A percentile compares a stretch with the other conserved stretches of the same genome.
Conservation (phyloP, 495 filamentous ascomycete genomes). For the Sporormia fimetaria region DNA sequence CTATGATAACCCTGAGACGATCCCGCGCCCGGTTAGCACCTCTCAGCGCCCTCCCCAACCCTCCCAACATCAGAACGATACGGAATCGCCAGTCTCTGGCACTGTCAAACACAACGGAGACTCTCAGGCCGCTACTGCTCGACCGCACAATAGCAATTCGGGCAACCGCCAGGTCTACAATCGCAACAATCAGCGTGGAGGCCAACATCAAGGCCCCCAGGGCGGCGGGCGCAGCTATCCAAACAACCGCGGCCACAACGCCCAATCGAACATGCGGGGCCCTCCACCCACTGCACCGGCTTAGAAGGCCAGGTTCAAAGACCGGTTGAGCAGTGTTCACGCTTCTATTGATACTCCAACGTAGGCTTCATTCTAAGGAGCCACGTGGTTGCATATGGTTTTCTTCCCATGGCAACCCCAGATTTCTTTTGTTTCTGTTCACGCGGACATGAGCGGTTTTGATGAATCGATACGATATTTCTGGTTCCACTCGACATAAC, state of each 20-base stretch:
- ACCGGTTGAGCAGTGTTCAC: conserved; percentile 23
- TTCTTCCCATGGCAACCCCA: conserved; percentile 16
- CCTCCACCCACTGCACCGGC: conserved; percentile 17
- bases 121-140: not conserved
- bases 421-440: conserved; percentile 20
- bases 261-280: conserved; percentile 20
- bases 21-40: conserved; percentile 64
- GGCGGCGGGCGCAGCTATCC: conserved; percentile 12
- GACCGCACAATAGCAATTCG: conserved; percentile 6
- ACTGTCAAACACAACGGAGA: conserved; percentile 11
- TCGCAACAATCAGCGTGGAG: conserved; percentile 15
- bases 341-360: conserved; percentile 8
- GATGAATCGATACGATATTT: conserved; percentile 25
- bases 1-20: conserved; percentile 89
- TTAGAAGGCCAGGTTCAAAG: conserved; percentile 6
- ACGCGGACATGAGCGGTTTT: conserved; percentile 16
- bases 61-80: not conserved
- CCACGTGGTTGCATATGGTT: conserved; percentile 14
- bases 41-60: conserved; percentile 10
- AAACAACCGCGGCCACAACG: conserved; percentile 18
- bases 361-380: conserved; percentile 20
- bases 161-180: conserved; percentile 16
- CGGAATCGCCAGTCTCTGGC: too few species aligned
- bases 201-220: conserved; percentile 17
- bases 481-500: conserved; percentile 23